Evolutionary conservation across 305 asterid species (phyloP).

Genomic region (Fraxinus ornus): DNA sequence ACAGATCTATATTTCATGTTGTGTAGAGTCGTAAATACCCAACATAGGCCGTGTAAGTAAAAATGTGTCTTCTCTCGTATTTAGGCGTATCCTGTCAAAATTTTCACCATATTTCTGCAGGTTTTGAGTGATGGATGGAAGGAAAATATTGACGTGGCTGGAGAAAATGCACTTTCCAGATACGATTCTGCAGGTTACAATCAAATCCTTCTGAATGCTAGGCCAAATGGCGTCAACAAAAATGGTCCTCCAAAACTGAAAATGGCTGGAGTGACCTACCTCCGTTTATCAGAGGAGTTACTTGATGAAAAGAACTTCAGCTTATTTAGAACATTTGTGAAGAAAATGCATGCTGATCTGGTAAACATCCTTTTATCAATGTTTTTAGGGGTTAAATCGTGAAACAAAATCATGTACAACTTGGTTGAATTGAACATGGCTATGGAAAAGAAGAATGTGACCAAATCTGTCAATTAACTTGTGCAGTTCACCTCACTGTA

Average conservation of each 20-base stretch:
- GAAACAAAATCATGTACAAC: background rate
- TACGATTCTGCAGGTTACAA: conserved; percentile 54
- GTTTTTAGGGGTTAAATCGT: background rate
- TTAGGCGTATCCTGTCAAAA: too few relatives aligned
- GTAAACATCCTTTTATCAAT: conserved; percentile 25
- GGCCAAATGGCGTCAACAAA: conserved; percentile 64
- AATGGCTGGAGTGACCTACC: conserved; percentile 63
- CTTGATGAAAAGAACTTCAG: conserved; percentile 37
- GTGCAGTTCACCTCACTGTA: background rate
- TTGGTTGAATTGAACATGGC: background rate
- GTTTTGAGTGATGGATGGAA: conserved; percentile 69
- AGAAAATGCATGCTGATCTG: conserved; percentile 75
- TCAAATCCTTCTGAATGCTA: conserved; percentile 69
- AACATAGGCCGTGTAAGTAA: background rate
- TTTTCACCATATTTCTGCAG: conserved; percentile 25
- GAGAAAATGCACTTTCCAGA: conserved; percentile 79
- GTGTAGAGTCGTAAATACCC: background rate
- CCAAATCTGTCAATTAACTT: background rate
- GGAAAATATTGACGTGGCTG: conserved; percentile 61
- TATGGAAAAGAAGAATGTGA: background rate
- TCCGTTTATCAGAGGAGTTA: conserved; percentile 55
- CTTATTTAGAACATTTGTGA: conserved; percentile 53
- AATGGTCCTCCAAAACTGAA: conserved; percentile 36
- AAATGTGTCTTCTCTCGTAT: background rate
- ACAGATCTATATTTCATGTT: background rate